Evolutionary conservation across 106 monocot species (phyloP).

Genomic region (Iris macrosiphon): DNA sequence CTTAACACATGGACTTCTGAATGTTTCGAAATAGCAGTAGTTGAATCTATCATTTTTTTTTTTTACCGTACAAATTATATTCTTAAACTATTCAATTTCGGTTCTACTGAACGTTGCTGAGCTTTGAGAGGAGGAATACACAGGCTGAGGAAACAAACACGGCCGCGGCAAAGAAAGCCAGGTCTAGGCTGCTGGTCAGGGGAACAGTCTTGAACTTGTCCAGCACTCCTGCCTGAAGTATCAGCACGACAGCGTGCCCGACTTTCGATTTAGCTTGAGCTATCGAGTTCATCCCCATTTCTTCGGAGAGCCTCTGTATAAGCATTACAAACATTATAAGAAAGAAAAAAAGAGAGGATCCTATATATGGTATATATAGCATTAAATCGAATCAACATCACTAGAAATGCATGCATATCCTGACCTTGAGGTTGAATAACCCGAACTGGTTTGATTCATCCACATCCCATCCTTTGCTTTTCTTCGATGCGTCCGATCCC

Average conservation of each 20-base stretch:
- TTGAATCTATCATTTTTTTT: no score
- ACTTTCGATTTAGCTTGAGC: conserved; percentile 1
- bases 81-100: no score
- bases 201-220: background rate
- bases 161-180: conserved; percentile 8
- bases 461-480: background rate
- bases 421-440: conserved; percentile 31
- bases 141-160: background rate
- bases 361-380: no score
- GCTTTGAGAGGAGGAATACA: background rate
- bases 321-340: no score
- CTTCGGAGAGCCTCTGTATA: background rate
- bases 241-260: conserved; percentile 6
- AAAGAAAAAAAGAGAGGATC: no score
- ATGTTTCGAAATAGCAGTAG: no score
- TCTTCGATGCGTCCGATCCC: conserved; percentile 4
- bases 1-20: no score
- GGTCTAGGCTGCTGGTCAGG: background rate
- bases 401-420: no score
- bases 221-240: background rate
- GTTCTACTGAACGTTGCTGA: background rate
- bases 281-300: background rate
- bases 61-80: no score
- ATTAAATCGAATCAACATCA: no score
- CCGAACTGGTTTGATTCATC: conserved; percentile 11